Percentiles rank a stretch among this genome's conserved stretches.
Evolutionary conservation across 257 asterid genomes (phyloP).

Genomic region (Fraxinus cuspidata): DNA sequence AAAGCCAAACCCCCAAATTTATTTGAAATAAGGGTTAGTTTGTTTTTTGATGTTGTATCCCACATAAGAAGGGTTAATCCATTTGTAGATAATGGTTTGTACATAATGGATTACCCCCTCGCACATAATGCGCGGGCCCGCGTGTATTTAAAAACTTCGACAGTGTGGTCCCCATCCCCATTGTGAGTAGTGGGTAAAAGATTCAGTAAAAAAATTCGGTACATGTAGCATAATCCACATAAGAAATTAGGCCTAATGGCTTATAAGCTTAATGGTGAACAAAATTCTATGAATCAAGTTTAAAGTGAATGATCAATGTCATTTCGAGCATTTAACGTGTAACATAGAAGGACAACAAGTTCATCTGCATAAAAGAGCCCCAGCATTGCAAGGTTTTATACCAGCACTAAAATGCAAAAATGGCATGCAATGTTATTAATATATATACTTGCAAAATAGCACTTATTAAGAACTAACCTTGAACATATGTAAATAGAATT

Average conservation of each 20-base stretch:
- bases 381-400: background rate
- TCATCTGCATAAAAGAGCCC: background rate
- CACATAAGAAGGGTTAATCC: no score
- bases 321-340: background rate
- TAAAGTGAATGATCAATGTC: background rate
- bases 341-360: background rate
- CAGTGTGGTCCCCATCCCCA: no score
- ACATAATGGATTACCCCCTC: no score
- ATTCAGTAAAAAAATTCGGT: no score
- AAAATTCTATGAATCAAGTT: background rate
- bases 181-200: no score
- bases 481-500: conserved; percentile 73
- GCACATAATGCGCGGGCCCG: no score
- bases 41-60: background rate
- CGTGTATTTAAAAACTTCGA: no score
- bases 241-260: background rate
- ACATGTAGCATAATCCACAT: no score
- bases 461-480: conserved; percentile 52
- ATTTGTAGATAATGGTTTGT: no score
- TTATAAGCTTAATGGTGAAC: background rate
- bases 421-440: background rate
- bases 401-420: background rate
- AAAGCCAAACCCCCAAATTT: background rate
- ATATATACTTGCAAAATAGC: background rate
- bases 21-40: background rate